A percentile compares a stretch with the other conserved stretches of the same genome.
These are phyloP conservation scores for Wilcoxina mikolae DNA, from an alignment of 495 filamentous ascomycete genomes.

Conservation along the genomic window DNA sequence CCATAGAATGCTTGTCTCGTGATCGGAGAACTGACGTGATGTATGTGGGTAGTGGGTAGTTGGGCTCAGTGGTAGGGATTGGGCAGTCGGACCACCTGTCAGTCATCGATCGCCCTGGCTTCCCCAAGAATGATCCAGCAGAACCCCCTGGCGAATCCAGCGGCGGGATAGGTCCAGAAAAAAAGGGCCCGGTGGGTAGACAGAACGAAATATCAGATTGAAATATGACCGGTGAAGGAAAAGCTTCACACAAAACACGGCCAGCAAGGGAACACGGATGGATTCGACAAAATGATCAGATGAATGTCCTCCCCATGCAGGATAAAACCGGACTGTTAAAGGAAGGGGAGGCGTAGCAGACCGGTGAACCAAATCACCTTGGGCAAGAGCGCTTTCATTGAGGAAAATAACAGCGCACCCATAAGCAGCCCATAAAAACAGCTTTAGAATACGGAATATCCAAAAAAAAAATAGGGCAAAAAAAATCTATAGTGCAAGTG, in stretches of 20 bases:
- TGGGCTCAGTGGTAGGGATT: not conserved
- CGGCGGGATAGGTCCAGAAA: not conserved
- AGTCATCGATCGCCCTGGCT: not conserved
- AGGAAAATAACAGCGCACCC: too few relatives aligned
- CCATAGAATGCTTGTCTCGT: not conserved
- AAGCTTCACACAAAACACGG: not conserved
- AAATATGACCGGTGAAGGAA: not conserved
- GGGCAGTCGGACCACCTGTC: not conserved
- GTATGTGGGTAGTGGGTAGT: not conserved
- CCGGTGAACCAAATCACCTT: not conserved
- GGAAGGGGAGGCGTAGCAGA: not conserved
- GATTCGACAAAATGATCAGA: not conserved
- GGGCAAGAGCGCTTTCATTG: not conserved
- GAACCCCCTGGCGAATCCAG: not conserved
- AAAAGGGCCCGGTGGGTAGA: not conserved
- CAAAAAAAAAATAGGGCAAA: not conserved
- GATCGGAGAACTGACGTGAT: slow-evolving; percentile 4
- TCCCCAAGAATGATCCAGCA: not conserved
- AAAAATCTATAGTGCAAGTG: not conserved
- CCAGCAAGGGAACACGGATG: not conserved
- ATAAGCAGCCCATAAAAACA: not conserved
- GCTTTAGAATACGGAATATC: too few relatives aligned
- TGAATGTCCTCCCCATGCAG: slow-evolving; percentile 2
- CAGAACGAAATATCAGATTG: not conserved
- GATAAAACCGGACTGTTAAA: not conserved